Evolutionary conservation across 106 monocot species (phyloP).

Genomic region (Platanthera guangdongensis): DNA sequence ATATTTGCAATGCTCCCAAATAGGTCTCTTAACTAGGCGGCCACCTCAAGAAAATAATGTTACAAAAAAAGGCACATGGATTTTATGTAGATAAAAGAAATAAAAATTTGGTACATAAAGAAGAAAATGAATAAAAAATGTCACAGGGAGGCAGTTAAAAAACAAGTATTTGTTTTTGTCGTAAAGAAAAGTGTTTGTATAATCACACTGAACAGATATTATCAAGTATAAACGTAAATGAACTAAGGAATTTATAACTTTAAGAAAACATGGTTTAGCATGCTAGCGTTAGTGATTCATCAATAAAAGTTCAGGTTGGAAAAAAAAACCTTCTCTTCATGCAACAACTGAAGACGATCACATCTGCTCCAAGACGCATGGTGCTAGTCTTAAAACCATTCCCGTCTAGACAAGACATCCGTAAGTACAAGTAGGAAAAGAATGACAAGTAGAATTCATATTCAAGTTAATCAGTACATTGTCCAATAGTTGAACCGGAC

Average conservation of each 20-base stretch:
- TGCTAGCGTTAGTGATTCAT: background rate
- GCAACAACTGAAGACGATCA: conserved; percentile 64
- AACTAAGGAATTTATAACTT: background rate
- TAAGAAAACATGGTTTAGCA: background rate
- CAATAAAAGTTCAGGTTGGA: background rate
- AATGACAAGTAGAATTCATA: background rate
- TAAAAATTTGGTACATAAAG: background rate
- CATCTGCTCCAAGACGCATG: conserved; percentile 95
- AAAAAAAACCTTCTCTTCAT: conserved; percentile 15
- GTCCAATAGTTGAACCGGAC: conserved; percentile 64
- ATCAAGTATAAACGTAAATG: background rate
- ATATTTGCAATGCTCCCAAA: background rate
- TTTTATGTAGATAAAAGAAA: background rate
- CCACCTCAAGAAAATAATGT: background rate
- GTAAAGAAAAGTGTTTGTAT: background rate
- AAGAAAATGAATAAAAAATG: background rate
- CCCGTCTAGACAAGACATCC: conserved; percentile 48
- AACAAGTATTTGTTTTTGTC: background rate
- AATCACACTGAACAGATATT: background rate
- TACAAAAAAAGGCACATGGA: background rate
- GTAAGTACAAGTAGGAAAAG: background rate
- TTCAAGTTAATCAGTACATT: conserved; percentile 40
- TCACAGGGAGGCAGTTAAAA: background rate
- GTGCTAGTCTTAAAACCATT: conserved; percentile 99
- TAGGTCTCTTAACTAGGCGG: background rate